A percentile compares a stretch with the other conserved stretches of the same genome.
phyloP scores from a whole-genome alignment of 192 early-diverging fungal species.

The Rhizophagus clarus region DNA sequence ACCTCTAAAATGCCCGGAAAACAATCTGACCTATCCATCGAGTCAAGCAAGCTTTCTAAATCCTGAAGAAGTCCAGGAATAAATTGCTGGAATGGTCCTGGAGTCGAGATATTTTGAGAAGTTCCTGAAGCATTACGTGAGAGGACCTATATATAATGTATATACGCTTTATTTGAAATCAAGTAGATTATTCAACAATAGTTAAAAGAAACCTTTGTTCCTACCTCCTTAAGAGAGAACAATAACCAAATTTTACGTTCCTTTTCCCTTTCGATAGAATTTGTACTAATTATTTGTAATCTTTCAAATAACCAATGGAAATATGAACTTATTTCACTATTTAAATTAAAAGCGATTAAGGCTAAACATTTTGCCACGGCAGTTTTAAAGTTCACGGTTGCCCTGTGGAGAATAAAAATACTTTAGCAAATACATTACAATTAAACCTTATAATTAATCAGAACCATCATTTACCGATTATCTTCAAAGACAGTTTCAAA shows the following conservation, averaged over 20 bases:
- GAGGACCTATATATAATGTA: not conserved
- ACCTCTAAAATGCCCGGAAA: slow-evolving; percentile 28
- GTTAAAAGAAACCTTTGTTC: not conserved
- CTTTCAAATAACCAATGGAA: slow-evolving; percentile 32
- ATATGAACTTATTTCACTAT: slow-evolving; percentile 11
- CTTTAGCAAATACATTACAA: not conserved
- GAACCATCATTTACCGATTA: not conserved
- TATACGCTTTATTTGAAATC: too few relatives aligned
- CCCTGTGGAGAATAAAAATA: slow-evolving; percentile 1
- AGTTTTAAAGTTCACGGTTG: not conserved
- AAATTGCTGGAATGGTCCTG: not conserved
- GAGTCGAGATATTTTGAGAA: not conserved
- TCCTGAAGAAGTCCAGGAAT: slow-evolving; percentile 18
- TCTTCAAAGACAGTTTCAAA: slow-evolving; percentile 29
- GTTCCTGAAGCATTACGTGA: not conserved
- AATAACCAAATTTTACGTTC: slow-evolving; percentile 31
- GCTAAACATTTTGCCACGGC: slow-evolving; percentile 18
- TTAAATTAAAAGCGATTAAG: not conserved
- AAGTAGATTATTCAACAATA: not conserved
- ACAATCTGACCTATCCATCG: slow-evolving; percentile 26
- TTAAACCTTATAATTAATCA: not conserved
- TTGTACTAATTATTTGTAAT: not conserved
- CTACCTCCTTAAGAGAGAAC: slow-evolving; percentile 25
- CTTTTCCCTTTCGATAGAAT: slow-evolving; percentile 23
- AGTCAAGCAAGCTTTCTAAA: slow-evolving; percentile 27